Conservation (phyloP, 768 basidiomycete species). For the Agaricus subrufescens region DNA sequence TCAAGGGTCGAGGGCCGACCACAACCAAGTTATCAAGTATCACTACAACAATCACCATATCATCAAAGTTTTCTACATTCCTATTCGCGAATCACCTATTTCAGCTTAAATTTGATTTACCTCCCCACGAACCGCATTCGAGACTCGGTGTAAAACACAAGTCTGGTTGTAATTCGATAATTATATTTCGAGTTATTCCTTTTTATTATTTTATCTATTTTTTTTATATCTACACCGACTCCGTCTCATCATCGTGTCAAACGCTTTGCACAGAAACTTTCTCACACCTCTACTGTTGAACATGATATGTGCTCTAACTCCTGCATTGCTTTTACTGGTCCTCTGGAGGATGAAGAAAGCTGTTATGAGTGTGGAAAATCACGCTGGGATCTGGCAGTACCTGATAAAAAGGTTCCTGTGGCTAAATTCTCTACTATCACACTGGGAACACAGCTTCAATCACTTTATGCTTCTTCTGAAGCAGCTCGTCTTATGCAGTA, state of each 20-base stretch:
- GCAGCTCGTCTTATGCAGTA: conserved; percentile 26
- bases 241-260: conserved; percentile 16
- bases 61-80: no score
- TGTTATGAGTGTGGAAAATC: conserved; percentile 23
- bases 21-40: no score
- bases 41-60: no score
- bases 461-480: conserved; percentile 17
- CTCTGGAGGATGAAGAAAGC: conserved; percentile 13
- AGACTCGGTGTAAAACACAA: no score
- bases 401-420: conserved; percentile 4
- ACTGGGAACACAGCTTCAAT: conserved; percentile 38
- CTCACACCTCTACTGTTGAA: conserved; percentile 26
- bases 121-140: no score
- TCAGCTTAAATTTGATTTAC: no score
- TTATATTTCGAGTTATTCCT: no score
- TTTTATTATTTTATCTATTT: no score
- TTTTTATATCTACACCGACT: no score
- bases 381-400: conserved; percentile 17
- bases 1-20: no score
- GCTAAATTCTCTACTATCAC: conserved; percentile 27
- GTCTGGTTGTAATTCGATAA: no score
- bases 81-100: no score
- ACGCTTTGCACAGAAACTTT: conserved; percentile 19
- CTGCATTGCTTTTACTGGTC: conserved; percentile 26
- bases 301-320: conserved; percentile 39